phyloP scores from a whole-genome alignment of 2,329 filamentous ascomycete genomes.

The Sporothrix luriei region DNA sequence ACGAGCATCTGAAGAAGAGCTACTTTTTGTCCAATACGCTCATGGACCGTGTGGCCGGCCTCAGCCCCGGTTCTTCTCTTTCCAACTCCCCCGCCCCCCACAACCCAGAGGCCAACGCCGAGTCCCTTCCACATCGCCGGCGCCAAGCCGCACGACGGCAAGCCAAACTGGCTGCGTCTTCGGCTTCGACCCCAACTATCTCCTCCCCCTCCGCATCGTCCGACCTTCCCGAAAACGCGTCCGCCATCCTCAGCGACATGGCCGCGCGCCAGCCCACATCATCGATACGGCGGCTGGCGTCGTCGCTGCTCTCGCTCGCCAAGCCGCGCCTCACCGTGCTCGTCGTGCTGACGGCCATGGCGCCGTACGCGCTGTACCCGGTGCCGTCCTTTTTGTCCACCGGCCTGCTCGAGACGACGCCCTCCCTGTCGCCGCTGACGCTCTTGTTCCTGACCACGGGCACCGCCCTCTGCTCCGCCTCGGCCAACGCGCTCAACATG shows the following conservation, averaged over 20 bases:
- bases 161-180: background rate
- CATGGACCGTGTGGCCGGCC: slow-evolving; percentile 38
- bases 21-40: slow-evolving; percentile 45
- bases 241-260: slow-evolving; percentile 57
- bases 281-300: slow-evolving; percentile 67
- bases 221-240: slow-evolving; percentile 46
- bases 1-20: slow-evolving; percentile 39
- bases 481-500: slow-evolving; percentile 96
- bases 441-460: slow-evolving; percentile 89
- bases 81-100: background rate
- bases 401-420: slow-evolving; percentile 54
- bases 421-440: slow-evolving; percentile 86
- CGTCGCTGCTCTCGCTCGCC: slow-evolving; percentile 85
- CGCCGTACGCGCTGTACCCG: slow-evolving; percentile 89
- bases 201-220: background rate
- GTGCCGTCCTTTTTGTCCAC: slow-evolving; percentile 81
- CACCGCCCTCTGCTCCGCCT: slow-evolving; percentile 84
- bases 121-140: slow-evolving; percentile 35
- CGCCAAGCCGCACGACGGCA: slow-evolving; percentile 35
- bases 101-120: background rate
- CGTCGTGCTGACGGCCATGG: slow-evolving; percentile 86
- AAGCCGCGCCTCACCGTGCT: slow-evolving; percentile 93
- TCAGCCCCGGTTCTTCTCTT: slow-evolving; percentile 22
- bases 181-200: background rate
- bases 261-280: slow-evolving; percentile 54